phyloP scores from a whole-genome alignment of 768 basidiomycete species.

The Psilocybe sp. region DNA sequence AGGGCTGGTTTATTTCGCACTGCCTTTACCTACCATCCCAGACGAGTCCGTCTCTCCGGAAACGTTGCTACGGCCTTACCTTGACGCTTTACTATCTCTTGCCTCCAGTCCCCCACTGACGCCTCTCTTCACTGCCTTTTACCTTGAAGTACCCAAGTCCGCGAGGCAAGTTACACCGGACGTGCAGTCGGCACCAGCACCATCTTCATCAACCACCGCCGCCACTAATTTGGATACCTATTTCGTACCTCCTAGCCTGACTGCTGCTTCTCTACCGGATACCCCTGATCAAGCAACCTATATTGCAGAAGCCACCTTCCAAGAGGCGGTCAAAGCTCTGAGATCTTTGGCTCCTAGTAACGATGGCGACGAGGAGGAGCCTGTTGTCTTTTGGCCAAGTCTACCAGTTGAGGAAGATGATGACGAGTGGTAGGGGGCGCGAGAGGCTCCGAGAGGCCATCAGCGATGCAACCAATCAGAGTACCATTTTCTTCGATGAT shows the following conservation, averaged over 20 bases:
- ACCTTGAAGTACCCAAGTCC: constrained; percentile 39
- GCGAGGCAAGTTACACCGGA: not conserved
- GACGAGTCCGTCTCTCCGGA: constrained; percentile 28
- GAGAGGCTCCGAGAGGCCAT: no score
- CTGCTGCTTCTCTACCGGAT: constrained; percentile 42
- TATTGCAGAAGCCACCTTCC: constrained; percentile 45
- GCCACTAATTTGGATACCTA: constrained; percentile 5
- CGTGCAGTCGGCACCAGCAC: not conserved
- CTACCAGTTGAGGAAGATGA: constrained; percentile 30
- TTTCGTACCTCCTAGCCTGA: constrained; percentile 27
- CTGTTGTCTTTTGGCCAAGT: constrained; percentile 36
- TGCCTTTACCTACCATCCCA: constrained; percentile 37
- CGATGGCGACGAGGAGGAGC: constrained; percentile 15
- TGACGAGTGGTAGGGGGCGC: constrained; percentile 22
- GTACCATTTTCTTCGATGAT: no score
- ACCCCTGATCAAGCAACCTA: constrained; percentile 53
- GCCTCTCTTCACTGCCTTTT: constrained; percentile 55
- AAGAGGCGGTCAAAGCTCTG: constrained; percentile 18
- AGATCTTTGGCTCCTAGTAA: constrained; percentile 4
- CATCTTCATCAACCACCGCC: not conserved
- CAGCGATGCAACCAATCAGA: no score
- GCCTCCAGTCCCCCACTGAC: constrained; percentile 18
- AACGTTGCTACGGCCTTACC: constrained; percentile 53
- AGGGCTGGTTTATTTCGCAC: constrained; percentile 62
- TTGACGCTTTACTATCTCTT: constrained; percentile 43